Evolutionary conservation across 306 rosid species (phyloP), one percentile per base, ranked within the genome.

Genomic region (Morella rubra): DNA sequence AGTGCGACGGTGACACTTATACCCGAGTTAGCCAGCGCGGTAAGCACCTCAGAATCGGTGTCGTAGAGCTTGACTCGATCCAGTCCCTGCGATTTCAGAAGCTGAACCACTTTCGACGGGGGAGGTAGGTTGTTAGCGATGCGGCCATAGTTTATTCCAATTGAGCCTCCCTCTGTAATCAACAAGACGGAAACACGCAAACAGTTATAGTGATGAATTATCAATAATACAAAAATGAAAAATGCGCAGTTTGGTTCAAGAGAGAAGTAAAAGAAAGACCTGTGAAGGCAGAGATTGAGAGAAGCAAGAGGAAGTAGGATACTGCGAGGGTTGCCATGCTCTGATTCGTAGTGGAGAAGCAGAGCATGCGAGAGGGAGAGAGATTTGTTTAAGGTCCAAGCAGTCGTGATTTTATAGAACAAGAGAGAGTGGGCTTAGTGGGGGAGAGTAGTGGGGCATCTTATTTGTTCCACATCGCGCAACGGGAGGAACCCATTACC

Each of bases 71-170:
- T 94, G 8, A 85, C 85, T 0, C 89, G 91, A 79, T 71, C 77
- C 41, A 91, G 52, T 0, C 96, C 94, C 8, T 91, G 90, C 4
- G 84, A 0, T 32, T 90, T 89, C 2, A 91, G 81, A 14, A 94
- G 96, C 50, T 84, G 44, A 46, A 89, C 96, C 11, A 91, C 98
- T 60, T 90, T 54, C 0, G 82, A n/a, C 0, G 98, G 94, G 2
- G 83, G 1, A 0, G 98, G 96, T 1, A 94, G 45, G 70, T 94
- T 27, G 72, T 90, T 82, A 0, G 98, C 98, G 4, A 91, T 54
- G 51, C 90, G 62, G 0, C 98, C 98, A 20, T 94, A 94, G 89
- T 94, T 94, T 4, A 94, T 85, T 58, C 97, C 97, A 2, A 94
- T 13, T 1, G 84, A 85, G 7, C 90, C 94, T 0, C 84, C 77